phyloP scores from a whole-genome alignment of 179 eudicot species.

The Corrigiola litoralis region DNA sequence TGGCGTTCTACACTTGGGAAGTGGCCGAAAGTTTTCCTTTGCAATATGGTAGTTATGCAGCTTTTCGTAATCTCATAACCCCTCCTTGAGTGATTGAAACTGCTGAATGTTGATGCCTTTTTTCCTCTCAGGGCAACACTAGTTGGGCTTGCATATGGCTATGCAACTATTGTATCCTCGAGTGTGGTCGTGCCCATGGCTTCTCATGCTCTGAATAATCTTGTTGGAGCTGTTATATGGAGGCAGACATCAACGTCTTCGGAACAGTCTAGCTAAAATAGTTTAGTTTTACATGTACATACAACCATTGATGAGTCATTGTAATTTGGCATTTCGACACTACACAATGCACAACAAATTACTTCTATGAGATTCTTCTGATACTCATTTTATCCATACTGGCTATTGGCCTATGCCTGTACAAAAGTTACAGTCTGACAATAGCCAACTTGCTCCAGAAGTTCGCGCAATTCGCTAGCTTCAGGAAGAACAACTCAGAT shows the following conservation, averaged over 20 bases:
- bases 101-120: not conserved
- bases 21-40: slow-evolving; percentile 78
- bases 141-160: slow-evolving; percentile 79
- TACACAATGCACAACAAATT: too few relatives aligned
- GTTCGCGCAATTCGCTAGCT: too few relatives aligned
- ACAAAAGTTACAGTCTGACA: too few relatives aligned
- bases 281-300: not conserved
- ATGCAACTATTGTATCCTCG: slow-evolving; percentile 60
- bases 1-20: slow-evolving; percentile 78
- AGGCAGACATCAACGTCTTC: slow-evolving; percentile 50
- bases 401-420: too few relatives aligned
- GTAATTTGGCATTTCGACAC: not conserved
- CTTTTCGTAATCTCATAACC: not conserved
- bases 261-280: slow-evolving; percentile 15
- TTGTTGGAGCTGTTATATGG: slow-evolving; percentile 78
- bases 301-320: not conserved
- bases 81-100: not conserved
- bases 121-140: slow-evolving; percentile 65
- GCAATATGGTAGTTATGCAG: slow-evolving; percentile 57
- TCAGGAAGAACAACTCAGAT: too few relatives aligned
- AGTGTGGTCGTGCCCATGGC: slow-evolving; percentile 79
- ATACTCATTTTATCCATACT: too few relatives aligned
- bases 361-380: too few relatives aligned
- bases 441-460: too few relatives aligned
- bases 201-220: slow-evolving; percentile 76